A percentile compares a stretch with the other conserved stretches of the same genome.
phyloP scores from a whole-genome alignment of 257 asterid genomes.

The Solanum ossicruentum region DNA sequence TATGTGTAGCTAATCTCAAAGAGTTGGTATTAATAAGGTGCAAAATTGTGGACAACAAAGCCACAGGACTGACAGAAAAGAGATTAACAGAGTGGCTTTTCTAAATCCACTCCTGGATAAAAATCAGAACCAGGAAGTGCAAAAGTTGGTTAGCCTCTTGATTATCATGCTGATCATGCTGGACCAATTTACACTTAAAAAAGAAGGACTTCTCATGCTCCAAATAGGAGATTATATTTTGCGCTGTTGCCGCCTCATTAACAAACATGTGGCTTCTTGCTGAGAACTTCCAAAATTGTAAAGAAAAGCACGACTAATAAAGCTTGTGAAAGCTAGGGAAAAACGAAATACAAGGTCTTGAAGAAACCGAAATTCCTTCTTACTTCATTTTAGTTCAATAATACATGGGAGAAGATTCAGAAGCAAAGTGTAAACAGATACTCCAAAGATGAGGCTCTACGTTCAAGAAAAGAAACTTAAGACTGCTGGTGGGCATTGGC shows the following conservation, averaged over 20 bases:
- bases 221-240: neutral
- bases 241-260: neutral
- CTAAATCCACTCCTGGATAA: neutral
- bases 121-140: neutral
- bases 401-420: neutral
- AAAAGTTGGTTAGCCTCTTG: neutral
- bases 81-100: neutral
- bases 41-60: neutral
- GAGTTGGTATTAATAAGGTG: neutral
- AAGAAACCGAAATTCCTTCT: neutral
- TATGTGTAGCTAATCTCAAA: neutral
- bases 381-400: neutral
- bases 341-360: neutral
- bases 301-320: neutral
- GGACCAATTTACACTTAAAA: neutral
- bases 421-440: neutral
- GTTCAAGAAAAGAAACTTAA: neutral
- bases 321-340: neutral
- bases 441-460: neutral
- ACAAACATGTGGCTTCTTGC: neutral
- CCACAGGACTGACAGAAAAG: neutral
- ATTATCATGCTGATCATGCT: neutral
- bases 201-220: neutral
- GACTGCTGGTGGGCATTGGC: neutral
- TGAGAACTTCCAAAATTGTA: neutral